phyloP scores from a whole-genome alignment of 164 flowering plant species.

The Brasenia schreberi region DNA sequence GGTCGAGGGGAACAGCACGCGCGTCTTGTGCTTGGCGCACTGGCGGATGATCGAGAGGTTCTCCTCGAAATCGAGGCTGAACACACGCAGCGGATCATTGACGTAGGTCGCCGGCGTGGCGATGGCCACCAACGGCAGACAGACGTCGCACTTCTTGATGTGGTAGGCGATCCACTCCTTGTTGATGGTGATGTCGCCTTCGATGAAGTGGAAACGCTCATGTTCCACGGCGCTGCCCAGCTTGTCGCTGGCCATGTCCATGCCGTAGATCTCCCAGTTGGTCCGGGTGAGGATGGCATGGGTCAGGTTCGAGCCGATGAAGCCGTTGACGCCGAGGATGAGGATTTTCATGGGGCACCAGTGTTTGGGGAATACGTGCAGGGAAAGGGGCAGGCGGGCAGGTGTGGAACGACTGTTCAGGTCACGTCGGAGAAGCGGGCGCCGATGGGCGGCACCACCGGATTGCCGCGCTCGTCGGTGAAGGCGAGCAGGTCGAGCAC shows the following conservation, averaged over 20 bases:
- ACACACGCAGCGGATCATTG: neutral
- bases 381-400: no score
- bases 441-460: neutral
- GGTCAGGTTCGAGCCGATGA: neutral
- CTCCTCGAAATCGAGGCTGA: neutral
- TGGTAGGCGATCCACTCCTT: neutral
- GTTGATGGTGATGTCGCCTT: conserved; percentile 1
- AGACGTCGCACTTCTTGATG: neutral
- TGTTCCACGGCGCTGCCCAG: neutral
- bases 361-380: neutral
- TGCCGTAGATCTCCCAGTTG: neutral
- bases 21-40: neutral
- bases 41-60: neutral
- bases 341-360: neutral
- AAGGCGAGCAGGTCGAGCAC: neutral
- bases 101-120: conserved; percentile 1
- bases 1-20: neutral
- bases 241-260: neutral
- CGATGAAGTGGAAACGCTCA: neutral
- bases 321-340: neutral
- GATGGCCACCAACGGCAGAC: neutral
- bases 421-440: neutral
- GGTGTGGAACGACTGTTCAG: no score
- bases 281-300: neutral
- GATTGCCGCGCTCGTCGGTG: neutral